Evolutionary conservation across 768 basidiomycete genomes (phyloP), one percentile per base, ranked within the genome.

Genomic region (Porphyrellus cyaneotinctus): DNA sequence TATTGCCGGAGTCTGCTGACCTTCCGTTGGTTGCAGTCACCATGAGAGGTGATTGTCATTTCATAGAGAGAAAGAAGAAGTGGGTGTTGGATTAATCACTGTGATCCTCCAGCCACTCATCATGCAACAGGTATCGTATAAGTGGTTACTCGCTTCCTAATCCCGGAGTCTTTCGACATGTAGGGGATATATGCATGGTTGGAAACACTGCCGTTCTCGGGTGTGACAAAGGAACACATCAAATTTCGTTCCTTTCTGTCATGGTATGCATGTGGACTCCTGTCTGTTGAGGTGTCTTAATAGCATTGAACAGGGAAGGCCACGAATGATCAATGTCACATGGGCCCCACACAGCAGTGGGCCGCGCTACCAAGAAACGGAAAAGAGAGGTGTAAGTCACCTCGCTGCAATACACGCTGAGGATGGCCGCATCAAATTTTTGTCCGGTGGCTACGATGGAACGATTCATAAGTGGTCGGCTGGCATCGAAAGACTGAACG

Each of bases 371-470:
- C 57, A 58, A 52, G 56, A 54, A 59, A 57, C 38, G 43, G 46
- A 47, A 48, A 64, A 47, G 58, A 64, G 58, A 62, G 74, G 75
- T 43, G 68, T 80, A 28, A 75, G 66, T 49, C 73, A 75, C 63
- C 73, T 81, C 57, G 71, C 75, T 52, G 65, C 74, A 38, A 65
- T 71, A 51, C 67, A 61, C 52, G 61, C 62, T 38, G 49, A 65
- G 43, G 53, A 49, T 53, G 65, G 61, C 56, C 58, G 62, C 52
- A 52, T 68, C 60, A 66, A 61, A 59, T 81, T 82, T 64, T 70
- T 80, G 51, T 74, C 78, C 32, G 78, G 78, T 47, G 78, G 76
- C 26, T 69, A 74, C 58, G 77, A 81, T 65, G 74, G 75, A 61
- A 62, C 60, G 41, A 64, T 78, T 36, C 67, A 72, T 55, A 58